Evolutionary conservation across 106 monocot genomes (phyloP).

Genomic region (Hemerocallis citrina): DNA sequence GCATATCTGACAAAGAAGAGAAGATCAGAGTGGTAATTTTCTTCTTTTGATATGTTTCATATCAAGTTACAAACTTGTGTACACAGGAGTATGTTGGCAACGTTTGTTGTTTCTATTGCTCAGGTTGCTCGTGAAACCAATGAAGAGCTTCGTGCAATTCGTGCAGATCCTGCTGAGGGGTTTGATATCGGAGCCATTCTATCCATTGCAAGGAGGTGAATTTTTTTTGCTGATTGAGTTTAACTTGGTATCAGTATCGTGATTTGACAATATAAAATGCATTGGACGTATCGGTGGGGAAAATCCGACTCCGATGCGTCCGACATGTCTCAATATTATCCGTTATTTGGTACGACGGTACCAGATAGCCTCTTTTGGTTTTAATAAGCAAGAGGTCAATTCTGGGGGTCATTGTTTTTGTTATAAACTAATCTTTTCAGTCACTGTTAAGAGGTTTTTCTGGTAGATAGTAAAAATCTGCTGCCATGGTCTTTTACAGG

Average conservation of each 20-base stretch:
- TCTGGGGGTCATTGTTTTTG: not conserved
- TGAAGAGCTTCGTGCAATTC: slow-evolving; percentile 82
- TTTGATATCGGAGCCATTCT: slow-evolving; percentile 84
- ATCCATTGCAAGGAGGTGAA: slow-evolving; percentile 42
- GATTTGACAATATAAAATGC: too few species aligned
- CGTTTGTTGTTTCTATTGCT: not conserved
- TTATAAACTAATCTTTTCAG: not conserved
- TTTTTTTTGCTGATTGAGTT: slow-evolving; percentile 6
- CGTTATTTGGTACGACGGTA: not conserved
- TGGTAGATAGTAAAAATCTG: not conserved
- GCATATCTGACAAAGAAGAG: slow-evolving; percentile 92
- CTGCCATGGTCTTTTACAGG: slow-evolving; percentile 24
- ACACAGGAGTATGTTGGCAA: not conserved
- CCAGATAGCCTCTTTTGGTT: not conserved
- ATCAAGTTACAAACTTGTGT: slow-evolving; percentile 23
- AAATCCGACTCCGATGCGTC: not conserved
- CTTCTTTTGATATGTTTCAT: not conserved
- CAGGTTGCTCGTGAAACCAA: slow-evolving; percentile 95
- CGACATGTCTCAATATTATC: slow-evolving; percentile 2
- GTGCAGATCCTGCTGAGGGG: slow-evolving; percentile 69
- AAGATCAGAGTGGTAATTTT: slow-evolving; percentile 54
- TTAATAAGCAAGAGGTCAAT: not conserved
- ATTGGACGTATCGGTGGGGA: too few species aligned
- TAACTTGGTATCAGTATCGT: not conserved
- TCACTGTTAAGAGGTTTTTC: not conserved